These are phyloP conservation scores for Lachancea quebecensis DNA, from an alignment of 805 yeast genomes.

Conservation along the genomic window DNA sequence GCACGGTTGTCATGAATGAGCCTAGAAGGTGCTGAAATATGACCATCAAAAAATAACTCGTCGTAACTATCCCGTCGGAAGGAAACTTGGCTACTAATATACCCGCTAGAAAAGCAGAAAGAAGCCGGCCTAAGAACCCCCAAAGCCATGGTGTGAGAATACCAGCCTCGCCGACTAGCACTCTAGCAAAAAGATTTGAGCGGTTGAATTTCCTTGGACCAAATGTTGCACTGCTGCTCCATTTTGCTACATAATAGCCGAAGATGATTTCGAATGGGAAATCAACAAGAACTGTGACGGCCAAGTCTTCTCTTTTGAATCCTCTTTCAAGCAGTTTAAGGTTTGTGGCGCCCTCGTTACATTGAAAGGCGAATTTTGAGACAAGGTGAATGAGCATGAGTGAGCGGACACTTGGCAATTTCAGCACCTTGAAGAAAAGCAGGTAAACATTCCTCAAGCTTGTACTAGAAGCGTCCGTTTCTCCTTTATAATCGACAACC, in stretches of 20 bases:
- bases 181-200: slow-evolving; percentile 7
- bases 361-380: slow-evolving; percentile 89
- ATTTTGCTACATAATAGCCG: slow-evolving; percentile 92
- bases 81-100: slow-evolving; percentile 71
- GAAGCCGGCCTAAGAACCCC: slow-evolving; percentile 76
- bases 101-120: slow-evolving; percentile 73
- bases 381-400: slow-evolving; percentile 69
- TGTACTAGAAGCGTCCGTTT: slow-evolving; percentile 23
- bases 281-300: slow-evolving; percentile 86
- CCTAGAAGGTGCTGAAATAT: slow-evolving; percentile 78
- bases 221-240: slow-evolving; percentile 39
- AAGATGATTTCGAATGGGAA: slow-evolving; percentile 93
- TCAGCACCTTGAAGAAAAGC: slow-evolving; percentile 64
- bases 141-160: slow-evolving; percentile 85
- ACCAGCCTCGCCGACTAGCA: slow-evolving; percentile 33
- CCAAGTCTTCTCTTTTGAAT: slow-evolving; percentile 85
- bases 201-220: background rate
- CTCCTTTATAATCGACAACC: slow-evolving; percentile 17
- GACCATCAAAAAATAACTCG: slow-evolving; percentile 57
- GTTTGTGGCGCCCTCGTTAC: slow-evolving; percentile 93
- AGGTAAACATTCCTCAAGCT: slow-evolving; percentile 49
- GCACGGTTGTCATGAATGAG: slow-evolving; percentile 90
- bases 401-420: slow-evolving; percentile 62
- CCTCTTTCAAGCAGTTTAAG: slow-evolving; percentile 87
- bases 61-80: slow-evolving; percentile 37